Conservation (phyloP, 352 stramenopile species). For the Phytophthora podocarpi region DNA sequence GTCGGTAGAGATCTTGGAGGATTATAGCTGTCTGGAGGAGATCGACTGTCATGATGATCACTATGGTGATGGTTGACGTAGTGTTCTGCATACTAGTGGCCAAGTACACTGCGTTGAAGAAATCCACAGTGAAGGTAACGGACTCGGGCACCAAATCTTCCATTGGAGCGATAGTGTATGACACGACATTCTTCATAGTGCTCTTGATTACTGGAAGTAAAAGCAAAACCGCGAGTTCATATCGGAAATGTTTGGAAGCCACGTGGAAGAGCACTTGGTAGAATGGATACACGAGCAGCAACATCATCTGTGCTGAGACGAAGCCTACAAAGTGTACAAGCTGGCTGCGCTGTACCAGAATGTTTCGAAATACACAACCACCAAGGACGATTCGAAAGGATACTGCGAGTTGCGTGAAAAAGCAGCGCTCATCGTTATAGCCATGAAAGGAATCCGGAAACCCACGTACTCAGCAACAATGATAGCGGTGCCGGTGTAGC, state of each 20-base stretch:
- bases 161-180: no score
- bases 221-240: no score
- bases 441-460: slow-evolving; percentile 31
- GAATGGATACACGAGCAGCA: slow-evolving; percentile 21
- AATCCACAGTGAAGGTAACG: slow-evolving; percentile 30
- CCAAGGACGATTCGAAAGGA: slow-evolving; percentile 2
- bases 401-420: not conserved
- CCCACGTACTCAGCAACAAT: not conserved
- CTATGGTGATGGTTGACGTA: slow-evolving; percentile 2
- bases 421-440: not conserved
- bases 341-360: slow-evolving; percentile 5
- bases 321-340: slow-evolving; percentile 8
- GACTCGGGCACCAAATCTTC: slow-evolving; percentile 22
- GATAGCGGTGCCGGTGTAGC: not conserved
- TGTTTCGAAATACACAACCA: not conserved
- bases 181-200: no score
- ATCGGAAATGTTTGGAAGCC: no score
- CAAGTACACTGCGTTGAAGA: slow-evolving; percentile 30
- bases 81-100: slow-evolving; percentile 22
- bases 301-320: not conserved
- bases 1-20: no score
- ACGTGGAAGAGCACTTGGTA: slow-evolving; percentile 24
- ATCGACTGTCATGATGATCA: slow-evolving; percentile 1
- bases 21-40: not conserved
- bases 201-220: no score